A percentile compares a stretch with the other conserved stretches of the same genome.
phyloP scores from a whole-genome alignment of 345 rosid genomes.

The Populus alba region DNA sequence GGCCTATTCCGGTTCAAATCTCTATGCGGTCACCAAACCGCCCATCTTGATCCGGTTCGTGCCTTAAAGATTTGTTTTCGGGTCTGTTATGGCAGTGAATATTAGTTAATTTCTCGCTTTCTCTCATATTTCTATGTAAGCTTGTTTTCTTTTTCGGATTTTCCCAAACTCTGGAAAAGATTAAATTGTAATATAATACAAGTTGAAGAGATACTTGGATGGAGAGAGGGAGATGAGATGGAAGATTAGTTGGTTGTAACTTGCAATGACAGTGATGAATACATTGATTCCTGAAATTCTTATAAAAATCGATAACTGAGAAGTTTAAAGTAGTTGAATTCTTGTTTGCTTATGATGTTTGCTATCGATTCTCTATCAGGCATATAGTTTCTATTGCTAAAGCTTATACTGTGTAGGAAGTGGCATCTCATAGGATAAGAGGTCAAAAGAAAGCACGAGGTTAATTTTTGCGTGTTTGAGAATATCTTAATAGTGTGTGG shows the following conservation, averaged over 20 bases:
- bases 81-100: background rate
- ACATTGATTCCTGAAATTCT: conserved; percentile 12
- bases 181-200: background rate
- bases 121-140: background rate
- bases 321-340: background rate
- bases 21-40: conserved; percentile 54
- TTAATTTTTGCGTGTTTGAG: too few relatives aligned
- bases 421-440: too few relatives aligned
- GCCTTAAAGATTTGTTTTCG: background rate
- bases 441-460: too few relatives aligned
- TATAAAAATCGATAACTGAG: background rate
- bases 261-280: background rate
- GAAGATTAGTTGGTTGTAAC: conserved; percentile 9
- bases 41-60: conserved; percentile 28
- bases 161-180: background rate
- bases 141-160: background rate
- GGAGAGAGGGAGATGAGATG: background rate
- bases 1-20: conserved; percentile 75
- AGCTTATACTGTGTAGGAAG: background rate
- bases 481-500: too few relatives aligned
- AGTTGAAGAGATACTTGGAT: conserved; percentile 2
- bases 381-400: background rate
- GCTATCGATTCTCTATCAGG: background rate
- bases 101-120: background rate
- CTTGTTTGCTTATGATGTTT: background rate